These are phyloP conservation scores for Phellopilus nigrolimitatus DNA, from an alignment of 1,284 basidiomycete species.

Conservation along the genomic window DNA sequence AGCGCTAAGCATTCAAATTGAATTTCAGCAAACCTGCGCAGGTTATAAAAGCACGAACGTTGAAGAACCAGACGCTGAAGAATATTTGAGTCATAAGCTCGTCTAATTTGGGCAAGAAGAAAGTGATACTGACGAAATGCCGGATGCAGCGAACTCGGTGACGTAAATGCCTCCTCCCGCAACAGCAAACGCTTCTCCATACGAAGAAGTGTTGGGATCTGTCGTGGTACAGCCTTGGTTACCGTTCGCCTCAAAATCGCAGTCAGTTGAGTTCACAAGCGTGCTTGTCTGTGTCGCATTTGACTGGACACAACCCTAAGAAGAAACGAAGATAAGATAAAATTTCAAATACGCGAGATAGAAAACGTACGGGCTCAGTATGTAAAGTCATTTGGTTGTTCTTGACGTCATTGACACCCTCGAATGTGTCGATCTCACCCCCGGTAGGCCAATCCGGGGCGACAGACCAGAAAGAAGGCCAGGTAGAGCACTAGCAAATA, in stretches of 20 bases:
- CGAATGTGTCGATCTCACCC: slow-evolving; percentile 75
- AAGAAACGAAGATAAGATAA: slow-evolving; percentile 3
- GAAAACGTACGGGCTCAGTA: slow-evolving; percentile 39
- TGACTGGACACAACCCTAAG: slow-evolving; percentile 52
- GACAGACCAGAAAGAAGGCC: slow-evolving; percentile 68
- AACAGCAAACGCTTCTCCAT: slow-evolving; percentile 59
- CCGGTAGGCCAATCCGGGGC: slow-evolving; percentile 59
- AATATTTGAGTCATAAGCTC: too few species aligned
- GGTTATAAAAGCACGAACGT: too few species aligned
- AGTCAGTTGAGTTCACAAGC: slow-evolving; percentile 56
- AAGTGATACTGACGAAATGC: slow-evolving; percentile 49
- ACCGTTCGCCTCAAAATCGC: slow-evolving; percentile 45
- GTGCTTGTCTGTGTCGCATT: slow-evolving; percentile 47
- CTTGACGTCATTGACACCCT: slow-evolving; percentile 62
- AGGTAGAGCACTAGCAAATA: slow-evolving; percentile 56
- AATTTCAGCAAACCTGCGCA: too few species aligned
- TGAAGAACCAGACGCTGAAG: slow-evolving; percentile 67
- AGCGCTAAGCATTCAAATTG: slow-evolving; percentile 34
- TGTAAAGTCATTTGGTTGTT: slow-evolving; percentile 68
- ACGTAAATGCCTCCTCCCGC: slow-evolving; percentile 69
- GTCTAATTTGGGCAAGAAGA: neutral
- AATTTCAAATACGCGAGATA: neutral
- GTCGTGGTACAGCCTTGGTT: slow-evolving; percentile 62
- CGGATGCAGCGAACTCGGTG: slow-evolving; percentile 60
- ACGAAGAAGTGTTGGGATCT: slow-evolving; percentile 49